Evolutionary conservation across 306 rosid species (phyloP).

Genomic region (Comarum palustre): DNA sequence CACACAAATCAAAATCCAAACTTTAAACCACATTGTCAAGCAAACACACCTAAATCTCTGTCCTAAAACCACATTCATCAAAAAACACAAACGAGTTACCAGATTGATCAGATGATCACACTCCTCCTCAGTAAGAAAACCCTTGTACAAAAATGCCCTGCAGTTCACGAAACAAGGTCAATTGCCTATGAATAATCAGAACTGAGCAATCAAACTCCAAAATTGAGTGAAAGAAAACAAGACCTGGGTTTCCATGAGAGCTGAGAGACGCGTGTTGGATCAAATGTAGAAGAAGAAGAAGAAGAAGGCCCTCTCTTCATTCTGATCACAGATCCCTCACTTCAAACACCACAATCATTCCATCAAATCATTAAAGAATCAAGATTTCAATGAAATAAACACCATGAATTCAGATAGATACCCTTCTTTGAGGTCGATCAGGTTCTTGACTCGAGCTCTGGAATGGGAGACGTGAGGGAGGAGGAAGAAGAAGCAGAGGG

Average conservation of each 20-base stretch:
- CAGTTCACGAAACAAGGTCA: constrained; percentile 16
- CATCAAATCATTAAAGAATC: background rate
- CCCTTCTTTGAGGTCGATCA: constrained; percentile 34
- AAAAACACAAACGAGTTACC: constrained; percentile 38
- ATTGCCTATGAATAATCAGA: background rate
- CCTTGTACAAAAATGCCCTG: constrained; percentile 84
- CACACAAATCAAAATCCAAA: constrained; percentile 16
- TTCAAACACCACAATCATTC: constrained; percentile 17
- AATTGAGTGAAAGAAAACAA: constrained; percentile 10
- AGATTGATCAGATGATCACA: constrained; percentile 71
- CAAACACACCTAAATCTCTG: background rate
- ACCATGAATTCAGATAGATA: constrained; percentile 17
- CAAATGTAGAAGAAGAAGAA: constrained; percentile 48
- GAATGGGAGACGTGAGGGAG: constrained; percentile 45
- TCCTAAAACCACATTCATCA: background rate
- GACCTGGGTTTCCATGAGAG: constrained; percentile 95
- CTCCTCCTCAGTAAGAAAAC: constrained; percentile 64
- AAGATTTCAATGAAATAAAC: background rate
- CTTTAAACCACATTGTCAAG: background rate
- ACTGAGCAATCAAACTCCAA: background rate
- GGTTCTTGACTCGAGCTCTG: constrained; percentile 42
- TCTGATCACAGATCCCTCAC: constrained; percentile 54
- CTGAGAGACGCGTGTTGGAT: constrained; percentile 76
- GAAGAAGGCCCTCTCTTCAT: constrained; percentile 39
- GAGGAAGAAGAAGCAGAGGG: constrained; percentile 40